Evolutionary conservation across 2,329 filamentous ascomycete genomes (phyloP).

Genomic region (Pestalotiopsis sp.): DNA sequence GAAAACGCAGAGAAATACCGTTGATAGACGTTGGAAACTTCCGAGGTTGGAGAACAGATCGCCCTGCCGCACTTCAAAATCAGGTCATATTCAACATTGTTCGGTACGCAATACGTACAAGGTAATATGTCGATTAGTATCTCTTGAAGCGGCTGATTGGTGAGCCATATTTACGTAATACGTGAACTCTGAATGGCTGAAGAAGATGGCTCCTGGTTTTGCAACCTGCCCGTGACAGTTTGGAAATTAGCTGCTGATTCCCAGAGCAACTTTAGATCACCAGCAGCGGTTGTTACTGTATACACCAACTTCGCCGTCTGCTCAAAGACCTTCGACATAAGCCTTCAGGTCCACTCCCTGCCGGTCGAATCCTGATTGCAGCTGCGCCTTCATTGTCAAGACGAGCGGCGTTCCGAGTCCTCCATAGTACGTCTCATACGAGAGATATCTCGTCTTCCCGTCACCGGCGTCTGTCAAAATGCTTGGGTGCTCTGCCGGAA

Average conservation of each 20-base stretch:
- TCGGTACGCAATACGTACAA: too few species aligned
- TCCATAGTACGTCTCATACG: slow-evolving; percentile 14
- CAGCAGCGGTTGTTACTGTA: neutral
- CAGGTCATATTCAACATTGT: too few species aligned
- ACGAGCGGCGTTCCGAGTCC: neutral
- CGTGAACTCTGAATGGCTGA: too few species aligned
- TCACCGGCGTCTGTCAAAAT: slow-evolving; percentile 24
- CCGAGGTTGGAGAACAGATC: too few species aligned
- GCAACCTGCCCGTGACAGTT: neutral
- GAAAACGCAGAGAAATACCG: too few species aligned
- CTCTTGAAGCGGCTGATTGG: too few species aligned
- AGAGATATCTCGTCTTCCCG: slow-evolving; percentile 26
- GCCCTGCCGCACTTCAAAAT: too few species aligned
- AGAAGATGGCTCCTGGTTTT: too few species aligned
- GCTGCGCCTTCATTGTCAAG: neutral
- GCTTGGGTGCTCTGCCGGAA: slow-evolving; percentile 26
- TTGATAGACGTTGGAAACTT: too few species aligned
- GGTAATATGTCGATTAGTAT: too few species aligned
- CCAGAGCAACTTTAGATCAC: neutral
- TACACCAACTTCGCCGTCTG: too few species aligned
- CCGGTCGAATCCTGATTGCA: neutral
- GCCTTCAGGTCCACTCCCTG: slow-evolving; percentile 1
- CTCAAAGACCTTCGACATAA: neutral
- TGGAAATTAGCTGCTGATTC: neutral
- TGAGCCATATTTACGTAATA: too few species aligned